A percentile compares a stretch with the other conserved stretches of the same genome.
These are phyloP conservation scores for Pulveroboletus sp. DNA, from an alignment of 768 basidiomycete species.

Conservation along the genomic window DNA sequence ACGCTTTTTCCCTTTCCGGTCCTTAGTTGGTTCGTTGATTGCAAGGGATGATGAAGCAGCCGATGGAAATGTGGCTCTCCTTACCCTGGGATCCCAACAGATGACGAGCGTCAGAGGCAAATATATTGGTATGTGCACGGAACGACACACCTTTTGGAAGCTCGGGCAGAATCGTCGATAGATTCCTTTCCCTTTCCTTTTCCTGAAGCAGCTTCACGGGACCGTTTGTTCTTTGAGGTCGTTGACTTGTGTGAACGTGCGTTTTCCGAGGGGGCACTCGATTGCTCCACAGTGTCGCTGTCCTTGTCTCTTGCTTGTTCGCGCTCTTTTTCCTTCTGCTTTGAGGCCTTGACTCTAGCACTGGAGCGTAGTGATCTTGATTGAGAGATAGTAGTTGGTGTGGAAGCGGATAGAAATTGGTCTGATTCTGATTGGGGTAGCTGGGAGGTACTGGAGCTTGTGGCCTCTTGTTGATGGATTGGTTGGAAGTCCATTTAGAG, in stretches of 20 bases:
- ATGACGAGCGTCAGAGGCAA: conserved; percentile 28
- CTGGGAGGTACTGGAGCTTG: conserved; percentile 51
- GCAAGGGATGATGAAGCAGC: conserved; percentile 43
- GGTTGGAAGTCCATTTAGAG: conserved; percentile 92
- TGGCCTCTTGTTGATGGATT: conserved; percentile 68
- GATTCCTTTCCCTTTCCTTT: conserved; percentile 69
- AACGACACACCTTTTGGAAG: conserved; percentile 60
- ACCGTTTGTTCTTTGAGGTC: conserved; percentile 45
- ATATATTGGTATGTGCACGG: conserved; percentile 28
- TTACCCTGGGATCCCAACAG: conserved; percentile 46
- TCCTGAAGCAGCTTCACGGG: conserved; percentile 45
- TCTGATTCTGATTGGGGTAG: conserved; percentile 39
- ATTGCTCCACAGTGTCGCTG: conserved; percentile 45
- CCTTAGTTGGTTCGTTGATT: conserved; percentile 75
- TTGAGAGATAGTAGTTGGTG: conserved; percentile 41
- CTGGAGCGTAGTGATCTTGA: conserved; percentile 66
- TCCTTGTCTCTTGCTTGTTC: conserved; percentile 55
- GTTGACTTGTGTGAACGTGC: conserved; percentile 41
- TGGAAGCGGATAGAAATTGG: conserved; percentile 35
- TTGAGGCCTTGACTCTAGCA: conserved; percentile 73
- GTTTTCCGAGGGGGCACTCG: conserved; percentile 38
- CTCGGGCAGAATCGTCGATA: conserved; percentile 48
- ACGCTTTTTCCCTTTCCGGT: conserved; percentile 91
- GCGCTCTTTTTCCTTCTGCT: conserved; percentile 60
- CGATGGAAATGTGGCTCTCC: conserved; percentile 51